Percentiles rank a stretch among this genome's conserved stretches.
Conservation (phyloP, 345 rosid species). For the Laguncularia racemosa region DNA sequence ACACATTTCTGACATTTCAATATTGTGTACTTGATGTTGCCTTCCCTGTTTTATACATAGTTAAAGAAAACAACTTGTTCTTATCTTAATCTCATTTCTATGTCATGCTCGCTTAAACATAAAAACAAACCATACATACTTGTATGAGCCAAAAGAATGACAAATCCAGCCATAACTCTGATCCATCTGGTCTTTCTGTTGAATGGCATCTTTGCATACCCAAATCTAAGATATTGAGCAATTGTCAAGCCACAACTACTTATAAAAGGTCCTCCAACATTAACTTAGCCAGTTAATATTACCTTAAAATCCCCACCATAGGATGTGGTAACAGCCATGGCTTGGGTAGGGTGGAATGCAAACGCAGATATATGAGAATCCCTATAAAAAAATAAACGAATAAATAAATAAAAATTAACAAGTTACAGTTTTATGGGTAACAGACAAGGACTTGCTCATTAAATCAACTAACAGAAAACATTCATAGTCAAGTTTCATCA, state of each 20-base stretch:
- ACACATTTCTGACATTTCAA: no score
- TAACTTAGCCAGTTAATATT: slow-evolving; percentile 9
- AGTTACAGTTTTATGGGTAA: no score
- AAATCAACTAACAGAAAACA: no score
- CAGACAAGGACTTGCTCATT: no score
- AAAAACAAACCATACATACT: slow-evolving; percentile 36
- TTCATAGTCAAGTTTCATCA: no score
- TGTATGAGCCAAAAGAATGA: slow-evolving; percentile 87
- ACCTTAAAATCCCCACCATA: slow-evolving; percentile 95
- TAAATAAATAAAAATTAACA: not conserved
- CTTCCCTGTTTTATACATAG: not conserved
- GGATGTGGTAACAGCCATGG: slow-evolving; percentile 79
- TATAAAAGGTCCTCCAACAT: not conserved
- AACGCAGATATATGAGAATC: slow-evolving; percentile 74
- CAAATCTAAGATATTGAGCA: slow-evolving; percentile 48
- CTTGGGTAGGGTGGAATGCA: slow-evolving; percentile 63
- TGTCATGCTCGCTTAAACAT: not conserved
- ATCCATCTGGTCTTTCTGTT: slow-evolving; percentile 25
- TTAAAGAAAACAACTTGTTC: not conserved
- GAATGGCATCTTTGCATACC: slow-evolving; percentile 44
- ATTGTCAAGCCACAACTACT: slow-evolving; percentile 1
- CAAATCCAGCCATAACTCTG: slow-evolving; percentile 69
- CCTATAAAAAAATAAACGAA: slow-evolving; percentile 27
- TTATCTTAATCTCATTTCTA: not conserved
- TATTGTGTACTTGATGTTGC: no score